Base-by-base conservation (phyloP, 208 protist genomes). In the Acanthamoeba comandoni region DNA sequence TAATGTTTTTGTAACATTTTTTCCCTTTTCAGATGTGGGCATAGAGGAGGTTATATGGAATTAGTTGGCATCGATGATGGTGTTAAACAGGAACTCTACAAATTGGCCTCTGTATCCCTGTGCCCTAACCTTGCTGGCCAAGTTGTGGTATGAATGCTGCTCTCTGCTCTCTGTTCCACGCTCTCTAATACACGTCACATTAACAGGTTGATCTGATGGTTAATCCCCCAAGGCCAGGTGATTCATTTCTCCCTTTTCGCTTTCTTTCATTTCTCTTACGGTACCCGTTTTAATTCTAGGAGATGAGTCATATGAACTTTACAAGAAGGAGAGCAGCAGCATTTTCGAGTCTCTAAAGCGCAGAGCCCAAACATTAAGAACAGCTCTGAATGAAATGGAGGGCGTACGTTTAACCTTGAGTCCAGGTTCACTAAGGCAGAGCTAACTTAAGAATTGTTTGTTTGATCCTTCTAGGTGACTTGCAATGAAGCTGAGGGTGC, bases 41-140 rank as follows among this genome's bases (percentile, higher is more conserved):
- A 97, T 49, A 96, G 99, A 87, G 98, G 98, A 15, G 99, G 99
- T 13, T 99, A 99, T 94, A 96, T 99, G 79, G 96, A 99, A 77
- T 19, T 98, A 26, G 53, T 91, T 22, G 80, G 77, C n/a, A 77
- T 96, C 31, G 80, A 90, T n/a, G 48, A 26, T 2, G 95, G 93
- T 24, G 91, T 98, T 26, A 71, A 92, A 29, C 95, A 94, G 35
- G 96, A 99, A 91, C 73, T 99, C 19, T 96, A 97, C 91, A 99
- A 99, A 96, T 80, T 99, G 31, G 95, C 96, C 43, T 98, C 97
- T 19, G 96, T 99, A 26, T 95, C 94, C 51, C 95, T 99, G 0
- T 99, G 99, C 94, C 95, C 97, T 35, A 99, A 99, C 94, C 24
- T 86, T 52, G 53, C 51, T 29, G 49, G 29, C 65, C 29, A 73